Evolutionary conservation across 176 grass and related monocot species (phyloP).

Genomic region (Avena atlantica): DNA sequence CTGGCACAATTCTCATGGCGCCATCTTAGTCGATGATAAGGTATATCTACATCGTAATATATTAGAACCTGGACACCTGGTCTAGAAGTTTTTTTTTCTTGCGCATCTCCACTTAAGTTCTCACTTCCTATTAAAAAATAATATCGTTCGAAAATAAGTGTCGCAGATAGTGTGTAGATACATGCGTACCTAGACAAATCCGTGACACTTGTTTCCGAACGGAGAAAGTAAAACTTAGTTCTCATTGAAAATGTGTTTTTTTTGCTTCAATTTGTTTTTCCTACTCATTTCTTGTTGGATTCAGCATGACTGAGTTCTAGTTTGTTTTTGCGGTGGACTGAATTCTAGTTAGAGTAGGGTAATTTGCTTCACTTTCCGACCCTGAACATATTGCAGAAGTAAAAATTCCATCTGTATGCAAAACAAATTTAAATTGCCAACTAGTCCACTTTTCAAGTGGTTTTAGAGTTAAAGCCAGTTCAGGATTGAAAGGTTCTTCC

Average conservation of each 20-base stretch:
- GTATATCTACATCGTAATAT: constrained; percentile 47
- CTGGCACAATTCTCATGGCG: constrained; percentile 80
- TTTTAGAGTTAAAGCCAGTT: not conserved
- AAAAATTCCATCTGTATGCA: not conserved
- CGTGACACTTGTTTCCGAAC: no score
- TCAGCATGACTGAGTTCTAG: constrained; percentile 16
- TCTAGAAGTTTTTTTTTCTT: constrained; percentile 5
- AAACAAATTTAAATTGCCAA: not conserved
- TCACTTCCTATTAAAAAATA: not conserved
- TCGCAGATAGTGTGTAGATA: no score
- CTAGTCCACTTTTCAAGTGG: not conserved
- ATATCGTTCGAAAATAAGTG: not conserved
- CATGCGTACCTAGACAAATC: no score
- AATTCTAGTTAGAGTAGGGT: not conserved
- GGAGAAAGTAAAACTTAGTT: not conserved
- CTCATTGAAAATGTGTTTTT: constrained; percentile 1
- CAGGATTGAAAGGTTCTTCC: not conserved
- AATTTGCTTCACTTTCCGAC: not conserved
- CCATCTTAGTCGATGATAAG: constrained; percentile 77
- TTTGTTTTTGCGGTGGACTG: not conserved
- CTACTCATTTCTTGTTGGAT: constrained; percentile 7
- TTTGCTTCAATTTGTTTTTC: constrained; percentile 33
- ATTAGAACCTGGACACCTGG: constrained; percentile 1
- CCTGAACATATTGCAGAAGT: not conserved
- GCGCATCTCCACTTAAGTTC: not conserved